These are phyloP conservation scores for Cyamopsis tetragonoloba DNA, from an alignment of 306 rosid species.

Conservation along the genomic window DNA sequence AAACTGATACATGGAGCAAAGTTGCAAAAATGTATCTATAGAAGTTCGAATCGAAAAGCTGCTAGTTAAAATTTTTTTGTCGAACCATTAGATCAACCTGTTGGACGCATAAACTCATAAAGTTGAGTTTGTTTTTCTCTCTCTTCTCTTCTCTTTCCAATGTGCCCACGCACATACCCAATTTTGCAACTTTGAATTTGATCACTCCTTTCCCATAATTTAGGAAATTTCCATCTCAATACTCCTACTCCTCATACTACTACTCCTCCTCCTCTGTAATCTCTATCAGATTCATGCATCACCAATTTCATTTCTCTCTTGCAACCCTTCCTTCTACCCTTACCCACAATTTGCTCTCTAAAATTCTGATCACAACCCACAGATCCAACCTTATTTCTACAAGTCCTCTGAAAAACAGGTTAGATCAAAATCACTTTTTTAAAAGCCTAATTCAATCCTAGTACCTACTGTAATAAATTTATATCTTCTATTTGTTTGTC, in stretches of 20 bases:
- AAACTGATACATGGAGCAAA: too few relatives aligned
- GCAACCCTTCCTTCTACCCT: not conserved
- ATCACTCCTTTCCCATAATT: not conserved
- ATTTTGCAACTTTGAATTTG: not conserved
- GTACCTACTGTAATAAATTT: conserved; percentile 7
- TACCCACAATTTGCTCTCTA: not conserved
- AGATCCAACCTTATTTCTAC: not conserved
- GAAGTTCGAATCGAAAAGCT: too few relatives aligned
- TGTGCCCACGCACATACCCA: conserved; percentile 6
- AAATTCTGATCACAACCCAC: not conserved
- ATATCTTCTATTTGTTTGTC: not conserved
- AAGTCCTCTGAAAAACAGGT: conserved; percentile 5
- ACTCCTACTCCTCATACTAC: too few relatives aligned
- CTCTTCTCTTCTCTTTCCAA: not conserved
- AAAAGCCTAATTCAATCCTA: not conserved
- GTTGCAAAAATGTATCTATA: too few relatives aligned
- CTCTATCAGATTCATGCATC: not conserved
- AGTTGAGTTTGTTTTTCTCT: too few relatives aligned
- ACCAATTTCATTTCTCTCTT: not conserved
- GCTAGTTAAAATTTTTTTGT: too few relatives aligned
- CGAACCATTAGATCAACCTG: too few relatives aligned
- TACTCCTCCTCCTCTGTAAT: too few relatives aligned
- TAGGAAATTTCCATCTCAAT: conserved; percentile 17
- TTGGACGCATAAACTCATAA: too few relatives aligned
- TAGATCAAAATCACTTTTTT: not conserved